Base-by-base conservation (phyloP, 1,284 basidiomycete species). In the Cutaneotrichosporon mucoides region DNA sequence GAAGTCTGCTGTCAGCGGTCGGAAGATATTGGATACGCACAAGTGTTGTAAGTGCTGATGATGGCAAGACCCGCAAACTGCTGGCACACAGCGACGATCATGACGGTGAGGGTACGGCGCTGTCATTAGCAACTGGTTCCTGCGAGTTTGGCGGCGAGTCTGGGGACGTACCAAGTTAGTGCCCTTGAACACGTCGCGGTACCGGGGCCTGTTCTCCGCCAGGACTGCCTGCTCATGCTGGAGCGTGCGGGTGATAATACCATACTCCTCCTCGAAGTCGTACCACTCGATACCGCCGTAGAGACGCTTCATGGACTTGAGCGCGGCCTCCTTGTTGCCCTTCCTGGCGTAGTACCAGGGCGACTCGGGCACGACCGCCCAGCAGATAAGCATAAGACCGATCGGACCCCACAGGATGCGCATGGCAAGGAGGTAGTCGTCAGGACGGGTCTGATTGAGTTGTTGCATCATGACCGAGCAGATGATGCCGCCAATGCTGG, bases 241-340 rank as follows among this genome's bases (percentile, higher is more conserved):
- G 44, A 70, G 55, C 7, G 67, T 65, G 38, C 57, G 40, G 33
- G 52, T 33, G 40, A 72, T 66, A 53, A 61, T 69, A 2, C 40
- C 54, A 55, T 68, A 70, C 57, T 72, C 66, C 35, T 67, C 63
- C 24, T 72, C 68, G 36, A 61, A 63, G 55, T 72, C 61, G 65
- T 70, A 72, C 1, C 63, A 65, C 15, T 58, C 47, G 41, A 70
- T 59, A 42, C 61, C 61, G 12, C 67, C 68, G 53, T 69, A 68
- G 8, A 72, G 61, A 16, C 45, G 50, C 9, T 47, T 47, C 33
- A 68, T 48, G 3, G 52, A n/a, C 57, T 65, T 68, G 35, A 62
- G 50, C 8, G 64, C 63, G 10, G 34, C 50, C 41, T 62, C 65
- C 34, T 65, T 57, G 54, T 66, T 56, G 13, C 61, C 64, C 34